Evolutionary conservation across 768 basidiomycete genomes (phyloP).

Genomic region (Boletales sp.): DNA sequence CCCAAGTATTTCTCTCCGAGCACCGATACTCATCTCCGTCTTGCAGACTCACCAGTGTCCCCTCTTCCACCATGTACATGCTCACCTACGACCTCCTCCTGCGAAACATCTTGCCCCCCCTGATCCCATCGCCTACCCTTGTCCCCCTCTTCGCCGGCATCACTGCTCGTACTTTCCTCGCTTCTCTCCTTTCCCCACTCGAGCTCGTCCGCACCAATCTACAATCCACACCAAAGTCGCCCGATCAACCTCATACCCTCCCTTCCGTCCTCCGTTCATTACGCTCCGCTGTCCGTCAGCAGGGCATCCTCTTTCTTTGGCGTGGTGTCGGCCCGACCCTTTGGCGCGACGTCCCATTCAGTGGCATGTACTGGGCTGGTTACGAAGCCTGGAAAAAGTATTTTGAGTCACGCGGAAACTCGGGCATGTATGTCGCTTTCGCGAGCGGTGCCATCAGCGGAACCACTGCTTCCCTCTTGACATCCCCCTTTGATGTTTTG

Average conservation of each 20-base stretch:
- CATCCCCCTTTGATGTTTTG: slow-evolving; percentile 94
- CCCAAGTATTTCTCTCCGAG: background rate
- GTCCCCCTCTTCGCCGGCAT: slow-evolving; percentile 82
- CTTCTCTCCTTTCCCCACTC: slow-evolving; percentile 78
- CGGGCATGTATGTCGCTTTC: slow-evolving; percentile 73
- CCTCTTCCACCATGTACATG: slow-evolving; percentile 91
- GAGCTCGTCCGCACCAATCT: slow-evolving; percentile 94
- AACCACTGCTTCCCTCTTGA: slow-evolving; percentile 78
- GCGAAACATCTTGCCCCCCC: slow-evolving; percentile 54
- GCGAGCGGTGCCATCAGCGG: slow-evolving; percentile 89
- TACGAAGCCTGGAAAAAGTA: slow-evolving; percentile 80
- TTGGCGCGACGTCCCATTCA: slow-evolving; percentile 98
- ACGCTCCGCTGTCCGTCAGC: slow-evolving; percentile 49
- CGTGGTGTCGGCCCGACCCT: slow-evolving; percentile 87
- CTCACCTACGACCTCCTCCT: slow-evolving; percentile 90
- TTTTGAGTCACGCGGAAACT: slow-evolving; percentile 49
- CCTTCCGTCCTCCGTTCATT: slow-evolving; percentile 69
- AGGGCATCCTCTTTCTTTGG: slow-evolving; percentile 78
- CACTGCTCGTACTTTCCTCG: slow-evolving; percentile 74
- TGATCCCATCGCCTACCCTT: slow-evolving; percentile 50
- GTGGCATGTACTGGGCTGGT: slow-evolving; percentile 94
- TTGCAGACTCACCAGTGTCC: slow-evolving; percentile 80
- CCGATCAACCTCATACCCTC: slow-evolving; percentile 71
- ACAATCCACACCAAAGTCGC: slow-evolving; percentile 77
- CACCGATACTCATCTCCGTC: slow-evolving; percentile 6